Percentiles rank a stretch among this genome's conserved stretches.
phyloP scores from a whole-genome alignment of 2,329 filamentous ascomycete species.

The Cladobotryum protrusum region DNA sequence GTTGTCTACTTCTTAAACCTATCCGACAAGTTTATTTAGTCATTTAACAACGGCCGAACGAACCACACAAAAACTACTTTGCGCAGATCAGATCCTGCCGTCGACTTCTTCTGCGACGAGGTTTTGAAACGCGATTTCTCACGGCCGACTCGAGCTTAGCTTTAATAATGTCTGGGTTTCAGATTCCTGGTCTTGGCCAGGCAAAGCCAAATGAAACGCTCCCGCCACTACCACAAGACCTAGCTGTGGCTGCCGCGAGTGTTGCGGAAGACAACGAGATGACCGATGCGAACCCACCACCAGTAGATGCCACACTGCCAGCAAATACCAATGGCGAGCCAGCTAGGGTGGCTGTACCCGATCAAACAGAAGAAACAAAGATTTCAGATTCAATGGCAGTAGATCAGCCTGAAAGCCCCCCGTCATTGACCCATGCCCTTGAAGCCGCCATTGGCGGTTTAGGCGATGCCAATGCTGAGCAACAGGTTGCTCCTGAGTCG shows the following conservation, averaged over 20 bases:
- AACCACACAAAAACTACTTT: too few species aligned
- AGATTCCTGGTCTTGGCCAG: slow-evolving; percentile 38
- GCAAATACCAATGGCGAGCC: slow-evolving; percentile 5
- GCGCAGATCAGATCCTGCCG: neutral
- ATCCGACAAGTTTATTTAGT: too few species aligned
- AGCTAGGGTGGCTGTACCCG: neutral
- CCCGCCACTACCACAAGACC: slow-evolving; percentile 31
- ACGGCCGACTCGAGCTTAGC: neutral
- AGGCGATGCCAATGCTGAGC: slow-evolving; percentile 13
- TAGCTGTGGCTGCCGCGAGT: slow-evolving; percentile 23
- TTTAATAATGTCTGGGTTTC: slow-evolving; percentile 34
- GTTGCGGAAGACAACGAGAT: slow-evolving; percentile 18
- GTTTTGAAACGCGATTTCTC: neutral
- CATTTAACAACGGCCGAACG: too few species aligned
- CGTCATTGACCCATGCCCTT: slow-evolving; percentile 36
- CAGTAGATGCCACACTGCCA: slow-evolving; percentile 3
- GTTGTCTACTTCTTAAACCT: too few species aligned
- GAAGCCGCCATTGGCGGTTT: slow-evolving; percentile 39
- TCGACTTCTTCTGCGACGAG: neutral
- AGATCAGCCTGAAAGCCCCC: slow-evolving; percentile 30
- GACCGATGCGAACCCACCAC: slow-evolving; percentile 9
- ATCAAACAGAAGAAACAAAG: slow-evolving; percentile 5
- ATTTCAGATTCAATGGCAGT: slow-evolving; percentile 31
- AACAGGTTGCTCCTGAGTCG: neutral
- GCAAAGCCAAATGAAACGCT: slow-evolving; percentile 37